Evolutionary conservation across 495 filamentous ascomycete species (phyloP).

Genomic region (Annulohypoxylon bovei): DNA sequence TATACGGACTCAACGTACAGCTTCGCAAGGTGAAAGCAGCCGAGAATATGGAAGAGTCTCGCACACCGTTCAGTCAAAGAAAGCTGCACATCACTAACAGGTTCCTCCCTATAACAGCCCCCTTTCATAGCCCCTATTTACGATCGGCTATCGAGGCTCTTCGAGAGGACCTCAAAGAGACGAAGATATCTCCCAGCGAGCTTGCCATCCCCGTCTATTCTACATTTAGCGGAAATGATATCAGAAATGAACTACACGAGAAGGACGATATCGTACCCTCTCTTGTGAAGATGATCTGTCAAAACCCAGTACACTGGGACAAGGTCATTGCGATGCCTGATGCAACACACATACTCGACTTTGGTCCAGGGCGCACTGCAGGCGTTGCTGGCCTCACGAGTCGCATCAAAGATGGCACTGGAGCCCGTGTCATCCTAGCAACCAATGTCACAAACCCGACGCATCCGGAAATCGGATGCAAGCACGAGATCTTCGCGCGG

Average conservation of each 20-base stretch:
- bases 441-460: conserved; percentile 79
- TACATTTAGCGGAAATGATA: conserved; percentile 76
- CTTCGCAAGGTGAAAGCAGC: conserved; percentile 86
- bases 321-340: conserved; percentile 79
- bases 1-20: conserved; percentile 86
- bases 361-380: conserved; percentile 85
- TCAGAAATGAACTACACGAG: conserved; percentile 57
- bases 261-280: conserved; percentile 70
- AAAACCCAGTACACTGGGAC: conserved; percentile 84
- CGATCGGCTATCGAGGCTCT: conserved; percentile 61
- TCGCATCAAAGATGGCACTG: conserved; percentile 88
- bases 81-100: conserved; percentile 86
- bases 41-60: conserved; percentile 84
- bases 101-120: conserved; percentile 88
- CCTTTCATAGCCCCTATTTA: conserved; percentile 88
- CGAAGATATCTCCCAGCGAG: conserved; percentile 68
- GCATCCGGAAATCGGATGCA: conserved; percentile 84
- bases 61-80: conserved; percentile 86
- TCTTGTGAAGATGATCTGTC: conserved; percentile 82
- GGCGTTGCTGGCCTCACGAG: conserved; percentile 89
- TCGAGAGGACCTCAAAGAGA: conserved; percentile 75
- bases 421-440: conserved; percentile 83
- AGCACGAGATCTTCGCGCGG: conserved; percentile 84
- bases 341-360: conserved; percentile 86
- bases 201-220: conserved; percentile 79